phyloP scores from a whole-genome alignment of 441 rosid genomes.

The Adansonia gregorii region DNA sequence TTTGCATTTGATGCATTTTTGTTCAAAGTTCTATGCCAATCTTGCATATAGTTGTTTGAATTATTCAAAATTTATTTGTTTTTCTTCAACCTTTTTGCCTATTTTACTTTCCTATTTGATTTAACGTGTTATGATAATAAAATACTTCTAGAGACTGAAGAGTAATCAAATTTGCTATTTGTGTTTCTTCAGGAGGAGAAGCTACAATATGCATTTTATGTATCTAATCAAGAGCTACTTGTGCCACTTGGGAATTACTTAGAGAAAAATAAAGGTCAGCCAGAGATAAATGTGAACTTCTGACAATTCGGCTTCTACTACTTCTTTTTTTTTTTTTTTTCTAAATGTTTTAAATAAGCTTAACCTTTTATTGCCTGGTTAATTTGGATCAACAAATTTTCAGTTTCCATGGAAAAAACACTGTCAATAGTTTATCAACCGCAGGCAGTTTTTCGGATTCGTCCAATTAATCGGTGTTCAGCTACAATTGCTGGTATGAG shows the following conservation, averaged over 20 bases:
- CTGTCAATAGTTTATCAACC: slow-evolving; percentile 58
- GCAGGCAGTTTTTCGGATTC: slow-evolving; percentile 82
- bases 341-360: neutral
- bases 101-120: neutral
- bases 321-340: neutral
- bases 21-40: neutral
- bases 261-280: slow-evolving; percentile 77
- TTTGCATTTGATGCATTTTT: neutral
- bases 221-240: slow-evolving; percentile 85
- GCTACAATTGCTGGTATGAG: slow-evolving; percentile 85
- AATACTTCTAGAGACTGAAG: neutral
- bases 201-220: slow-evolving; percentile 83
- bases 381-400: slow-evolving; percentile 30
- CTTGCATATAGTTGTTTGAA: neutral
- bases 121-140: neutral
- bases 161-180: slow-evolving; percentile 5
- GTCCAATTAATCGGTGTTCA: slow-evolving; percentile 86
- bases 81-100: neutral
- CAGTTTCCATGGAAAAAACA: slow-evolving; percentile 98
- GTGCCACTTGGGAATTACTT: slow-evolving; percentile 81
- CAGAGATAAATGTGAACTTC: neutral
- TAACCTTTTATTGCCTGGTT: neutral
- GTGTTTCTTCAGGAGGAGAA: slow-evolving; percentile 72
- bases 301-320: neutral
- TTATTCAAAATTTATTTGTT: slow-evolving; percentile 1